Evolutionary conservation across 2,329 filamentous ascomycete genomes (phyloP).

Genomic region (Colletotrichum spaethianum): DNA sequence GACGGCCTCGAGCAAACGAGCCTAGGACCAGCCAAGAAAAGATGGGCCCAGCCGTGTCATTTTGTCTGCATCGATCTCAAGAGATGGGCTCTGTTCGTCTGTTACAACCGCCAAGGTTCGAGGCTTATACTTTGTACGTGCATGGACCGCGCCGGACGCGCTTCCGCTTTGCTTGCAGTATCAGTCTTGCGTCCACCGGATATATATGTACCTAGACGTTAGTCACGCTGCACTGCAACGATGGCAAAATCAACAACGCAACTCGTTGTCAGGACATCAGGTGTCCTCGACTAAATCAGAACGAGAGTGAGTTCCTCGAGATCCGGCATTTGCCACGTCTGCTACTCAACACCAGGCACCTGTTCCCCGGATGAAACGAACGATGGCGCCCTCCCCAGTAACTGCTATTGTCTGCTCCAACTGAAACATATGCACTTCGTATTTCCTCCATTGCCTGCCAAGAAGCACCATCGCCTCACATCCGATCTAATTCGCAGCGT

Average conservation of each 20-base stretch:
- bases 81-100: slow-evolving; percentile 3
- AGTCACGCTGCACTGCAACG: neutral
- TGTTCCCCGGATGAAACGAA: slow-evolving; percentile 16
- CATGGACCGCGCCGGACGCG: slow-evolving; percentile 4
- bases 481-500: slow-evolving; percentile 15
- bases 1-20: neutral
- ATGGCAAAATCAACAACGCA: neutral
- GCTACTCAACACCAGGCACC: neutral
- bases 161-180: slow-evolving; percentile 8
- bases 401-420: slow-evolving; percentile 2
- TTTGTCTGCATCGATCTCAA: slow-evolving; percentile 2
- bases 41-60: slow-evolving; percentile 10
- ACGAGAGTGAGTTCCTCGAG: neutral
- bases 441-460: slow-evolving; percentile 37
- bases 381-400: slow-evolving; percentile 13
- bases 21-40: neutral
- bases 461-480: slow-evolving; percentile 30
- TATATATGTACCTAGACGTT: neutral
- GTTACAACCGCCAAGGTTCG: neutral
- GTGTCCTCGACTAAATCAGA: neutral
- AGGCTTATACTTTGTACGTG: slow-evolving; percentile 10
- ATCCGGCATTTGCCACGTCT: neutral
- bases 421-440: slow-evolving; percentile 34
- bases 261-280: slow-evolving; percentile 1
- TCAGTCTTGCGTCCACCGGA: slow-evolving; percentile 12